Conservation (phyloP, 2,329 filamentous ascomycete species). For the Penicillium sp. region DNA sequence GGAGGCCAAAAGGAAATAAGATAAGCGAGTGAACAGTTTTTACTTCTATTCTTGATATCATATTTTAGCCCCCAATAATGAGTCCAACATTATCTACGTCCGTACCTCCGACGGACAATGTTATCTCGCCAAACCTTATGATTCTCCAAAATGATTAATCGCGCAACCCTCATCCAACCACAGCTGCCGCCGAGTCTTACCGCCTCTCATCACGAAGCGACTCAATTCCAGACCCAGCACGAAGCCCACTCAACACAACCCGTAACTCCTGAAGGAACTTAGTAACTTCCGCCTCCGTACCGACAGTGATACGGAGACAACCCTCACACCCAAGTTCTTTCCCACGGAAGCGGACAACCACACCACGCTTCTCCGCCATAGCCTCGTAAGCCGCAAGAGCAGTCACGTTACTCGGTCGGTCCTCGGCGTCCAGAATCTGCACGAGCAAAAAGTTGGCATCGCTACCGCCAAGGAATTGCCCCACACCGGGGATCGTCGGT, state of each 20-base stretch:
- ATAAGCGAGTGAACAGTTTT: not conserved
- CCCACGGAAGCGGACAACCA: slow-evolving; percentile 90
- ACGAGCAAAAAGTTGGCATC: slow-evolving; percentile 89
- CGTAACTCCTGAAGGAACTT: slow-evolving; percentile 71
- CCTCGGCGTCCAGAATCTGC: slow-evolving; percentile 72
- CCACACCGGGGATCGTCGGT: slow-evolving; percentile 73
- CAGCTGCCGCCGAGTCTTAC: slow-evolving; percentile 46
- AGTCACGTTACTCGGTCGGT: slow-evolving; percentile 73
- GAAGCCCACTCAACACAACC: slow-evolving; percentile 51
- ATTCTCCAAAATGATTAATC: not conserved
- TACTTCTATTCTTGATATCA: not conserved
- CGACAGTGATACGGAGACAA: slow-evolving; percentile 87
- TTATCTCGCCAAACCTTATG: not conserved
- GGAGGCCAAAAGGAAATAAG: not conserved
- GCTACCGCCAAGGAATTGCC: slow-evolving; percentile 74
- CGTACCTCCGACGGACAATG: not conserved
- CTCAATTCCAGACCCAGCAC: slow-evolving; percentile 38
- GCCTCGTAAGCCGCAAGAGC: slow-evolving; percentile 80
- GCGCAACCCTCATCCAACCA: slow-evolving; percentile 18
- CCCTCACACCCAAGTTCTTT: slow-evolving; percentile 88
- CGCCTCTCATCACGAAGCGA: slow-evolving; percentile 44
- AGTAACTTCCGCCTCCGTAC: slow-evolving; percentile 82
- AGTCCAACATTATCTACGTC: not conserved
- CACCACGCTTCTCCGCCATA: slow-evolving; percentile 80
- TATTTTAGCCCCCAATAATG: not conserved